These are phyloP conservation scores for Pezicula carpinea DNA, from an alignment of 2,329 filamentous ascomycete species.

Conservation along the genomic window DNA sequence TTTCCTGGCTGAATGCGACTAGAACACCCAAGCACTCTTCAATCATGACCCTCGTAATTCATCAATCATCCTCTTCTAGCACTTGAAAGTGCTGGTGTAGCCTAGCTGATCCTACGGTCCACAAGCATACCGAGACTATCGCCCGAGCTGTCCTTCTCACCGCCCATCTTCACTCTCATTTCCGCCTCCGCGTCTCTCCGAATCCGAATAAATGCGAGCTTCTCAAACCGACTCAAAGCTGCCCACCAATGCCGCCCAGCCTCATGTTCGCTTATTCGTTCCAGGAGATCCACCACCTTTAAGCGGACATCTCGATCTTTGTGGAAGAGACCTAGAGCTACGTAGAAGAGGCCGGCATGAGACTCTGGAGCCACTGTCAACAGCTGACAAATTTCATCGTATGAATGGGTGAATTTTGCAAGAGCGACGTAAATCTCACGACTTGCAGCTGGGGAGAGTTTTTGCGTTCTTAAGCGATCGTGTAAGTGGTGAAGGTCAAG, in stretches of 20 bases:
- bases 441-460: conserved; percentile 69
- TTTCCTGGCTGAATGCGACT: too few species aligned
- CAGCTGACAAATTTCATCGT: conserved; percentile 81
- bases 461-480: conserved; percentile 80
- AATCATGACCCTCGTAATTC: conserved; percentile 22
- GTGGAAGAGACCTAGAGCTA: conserved; percentile 89
- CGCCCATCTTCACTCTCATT: conserved; percentile 28
- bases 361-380: conserved; percentile 79
- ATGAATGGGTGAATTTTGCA: conserved; percentile 67
- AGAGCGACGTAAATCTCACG: conserved; percentile 84
- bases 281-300: conserved; percentile 73
- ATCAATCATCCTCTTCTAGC: conserved; percentile 8
- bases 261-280: conserved; percentile 78
- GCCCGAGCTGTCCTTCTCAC: conserved; percentile 11
- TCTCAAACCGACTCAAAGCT: conserved; percentile 80
- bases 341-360: conserved; percentile 84
- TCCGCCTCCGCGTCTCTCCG: conserved; percentile 60
- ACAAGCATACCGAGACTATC: conserved; percentile 25
- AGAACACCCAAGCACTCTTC: not conserved
- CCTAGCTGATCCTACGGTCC: conserved; percentile 45
- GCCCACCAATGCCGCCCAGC: conserved; percentile 93
- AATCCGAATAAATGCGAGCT: conserved; percentile 77
- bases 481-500: conserved; percentile 89
- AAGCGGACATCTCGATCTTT: conserved; percentile 75
- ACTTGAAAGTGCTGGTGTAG: not conserved